Conservation (phyloP, 306 rosid genomes). For the Morella rubra region DNA sequence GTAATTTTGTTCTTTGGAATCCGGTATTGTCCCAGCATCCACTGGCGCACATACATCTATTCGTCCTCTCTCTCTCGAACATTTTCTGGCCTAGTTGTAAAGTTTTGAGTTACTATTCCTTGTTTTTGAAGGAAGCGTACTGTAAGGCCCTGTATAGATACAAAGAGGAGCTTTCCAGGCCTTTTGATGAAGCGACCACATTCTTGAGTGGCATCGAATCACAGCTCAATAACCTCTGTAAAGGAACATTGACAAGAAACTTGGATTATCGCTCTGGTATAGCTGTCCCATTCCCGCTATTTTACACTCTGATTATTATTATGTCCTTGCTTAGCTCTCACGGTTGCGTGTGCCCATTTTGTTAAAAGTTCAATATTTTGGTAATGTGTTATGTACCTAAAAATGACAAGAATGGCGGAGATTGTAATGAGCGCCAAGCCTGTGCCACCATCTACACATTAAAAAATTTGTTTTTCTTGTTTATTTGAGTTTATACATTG, state of each 20-base stretch:
- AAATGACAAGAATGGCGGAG: not conserved
- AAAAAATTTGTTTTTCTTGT: not conserved
- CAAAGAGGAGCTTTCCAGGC: conserved; percentile 67
- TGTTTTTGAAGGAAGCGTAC: conserved; percentile 58
- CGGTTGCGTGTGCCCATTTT: not conserved
- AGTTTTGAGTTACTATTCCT: not conserved
- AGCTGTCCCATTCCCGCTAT: not conserved
- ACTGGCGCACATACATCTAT: not conserved
- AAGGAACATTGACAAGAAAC: conserved; percentile 45
- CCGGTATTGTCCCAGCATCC: not conserved
- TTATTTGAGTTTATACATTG: not conserved
- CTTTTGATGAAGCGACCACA: conserved; percentile 64
- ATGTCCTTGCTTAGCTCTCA: not conserved
- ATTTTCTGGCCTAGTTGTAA: not conserved
- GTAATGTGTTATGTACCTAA: not conserved
- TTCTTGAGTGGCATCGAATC: conserved; percentile 60
- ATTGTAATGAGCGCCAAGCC: not conserved
- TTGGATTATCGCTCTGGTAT: conserved; percentile 45
- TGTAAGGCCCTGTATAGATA: conserved; percentile 57
- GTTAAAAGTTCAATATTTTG: not conserved
- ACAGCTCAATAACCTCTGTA: conserved; percentile 67
- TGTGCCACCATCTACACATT: not conserved
- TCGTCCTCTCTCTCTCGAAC: not conserved
- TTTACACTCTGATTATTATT: not conserved
- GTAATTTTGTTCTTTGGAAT: not conserved